Conservation (phyloP, 1,139 yeast species). For the Yamadazyma sp. region DNA sequence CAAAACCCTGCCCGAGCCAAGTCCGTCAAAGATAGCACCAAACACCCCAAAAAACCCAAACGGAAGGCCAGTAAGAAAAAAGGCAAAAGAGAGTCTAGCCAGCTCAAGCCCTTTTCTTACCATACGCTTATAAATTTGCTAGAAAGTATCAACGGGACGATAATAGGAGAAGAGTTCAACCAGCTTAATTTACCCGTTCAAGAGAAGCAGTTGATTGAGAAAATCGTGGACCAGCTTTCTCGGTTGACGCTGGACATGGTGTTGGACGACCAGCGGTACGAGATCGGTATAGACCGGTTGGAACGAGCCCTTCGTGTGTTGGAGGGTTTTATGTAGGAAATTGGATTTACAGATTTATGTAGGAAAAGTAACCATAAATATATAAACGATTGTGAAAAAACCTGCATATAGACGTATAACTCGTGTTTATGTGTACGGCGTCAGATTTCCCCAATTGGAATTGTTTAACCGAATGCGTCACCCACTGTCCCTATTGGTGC, state of each 20-base stretch:
- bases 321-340: slow-evolving; percentile 61
- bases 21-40: slow-evolving; percentile 36
- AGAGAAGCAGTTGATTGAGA: slow-evolving; percentile 78
- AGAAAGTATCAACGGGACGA: slow-evolving; percentile 64
- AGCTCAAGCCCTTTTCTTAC: slow-evolving; percentile 54
- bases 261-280: slow-evolving; percentile 73
- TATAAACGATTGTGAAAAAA: too few relatives aligned
- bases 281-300: slow-evolving; percentile 76
- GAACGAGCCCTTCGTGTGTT: slow-evolving; percentile 79
- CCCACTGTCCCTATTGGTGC: too few relatives aligned
- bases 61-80: slow-evolving; percentile 17
- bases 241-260: slow-evolving; percentile 89
- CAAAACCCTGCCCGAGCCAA: slow-evolving; percentile 33
- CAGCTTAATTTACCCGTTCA: slow-evolving; percentile 70
- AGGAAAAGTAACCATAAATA: too few relatives aligned
- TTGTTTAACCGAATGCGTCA: too few relatives aligned
- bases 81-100: slow-evolving; percentile 12
- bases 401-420: too few relatives aligned
- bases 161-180: slow-evolving; percentile 69
- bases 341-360: background rate
- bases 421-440: too few relatives aligned
- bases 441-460: too few relatives aligned
- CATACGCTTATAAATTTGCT: slow-evolving; percentile 57
- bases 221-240: slow-evolving; percentile 80
- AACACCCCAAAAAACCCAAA: slow-evolving; percentile 19